Evolutionary conservation across 352 stramenopile species (phyloP).

Genomic region (Phytophthora pinifolia): DNA sequence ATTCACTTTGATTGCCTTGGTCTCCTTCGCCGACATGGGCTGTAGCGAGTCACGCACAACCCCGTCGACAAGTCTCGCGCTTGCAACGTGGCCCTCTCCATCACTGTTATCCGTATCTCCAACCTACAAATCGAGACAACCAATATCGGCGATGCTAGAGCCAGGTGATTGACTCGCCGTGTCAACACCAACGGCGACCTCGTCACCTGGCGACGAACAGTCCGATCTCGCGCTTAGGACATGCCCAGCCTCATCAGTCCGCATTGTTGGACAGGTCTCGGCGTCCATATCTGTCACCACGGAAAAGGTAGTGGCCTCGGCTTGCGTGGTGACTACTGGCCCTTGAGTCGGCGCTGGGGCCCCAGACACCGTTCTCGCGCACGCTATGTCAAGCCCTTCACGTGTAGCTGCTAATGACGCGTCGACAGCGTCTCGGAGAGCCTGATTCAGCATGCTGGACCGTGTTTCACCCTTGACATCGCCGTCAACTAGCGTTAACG

Average conservation of each 20-base stretch:
- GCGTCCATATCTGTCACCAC: background rate
- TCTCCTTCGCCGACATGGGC: background rate
- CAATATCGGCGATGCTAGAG: background rate
- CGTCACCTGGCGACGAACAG: background rate
- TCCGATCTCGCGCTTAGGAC: background rate
- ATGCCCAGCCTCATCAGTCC: background rate
- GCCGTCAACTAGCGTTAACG: no score
- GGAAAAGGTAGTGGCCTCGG: no score
- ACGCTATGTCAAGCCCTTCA: background rate
- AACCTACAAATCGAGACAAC: background rate
- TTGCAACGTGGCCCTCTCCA: background rate
- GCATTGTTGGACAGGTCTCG: background rate
- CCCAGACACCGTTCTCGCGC: background rate
- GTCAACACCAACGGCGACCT: background rate
- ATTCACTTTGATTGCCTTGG: background rate
- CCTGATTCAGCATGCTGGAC: slow-evolving; percentile 2
- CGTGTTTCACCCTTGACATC: no score
- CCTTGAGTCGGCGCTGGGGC: background rate
- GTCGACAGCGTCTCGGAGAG: background rate
- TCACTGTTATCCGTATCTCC: background rate
- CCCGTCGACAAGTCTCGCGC: background rate
- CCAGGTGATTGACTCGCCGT: background rate
- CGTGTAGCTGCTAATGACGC: slow-evolving; percentile 1
- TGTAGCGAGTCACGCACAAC: background rate
- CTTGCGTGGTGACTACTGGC: no score